Conservation (phyloP, 305 asterid species). For the Rubia balearica region DNA sequence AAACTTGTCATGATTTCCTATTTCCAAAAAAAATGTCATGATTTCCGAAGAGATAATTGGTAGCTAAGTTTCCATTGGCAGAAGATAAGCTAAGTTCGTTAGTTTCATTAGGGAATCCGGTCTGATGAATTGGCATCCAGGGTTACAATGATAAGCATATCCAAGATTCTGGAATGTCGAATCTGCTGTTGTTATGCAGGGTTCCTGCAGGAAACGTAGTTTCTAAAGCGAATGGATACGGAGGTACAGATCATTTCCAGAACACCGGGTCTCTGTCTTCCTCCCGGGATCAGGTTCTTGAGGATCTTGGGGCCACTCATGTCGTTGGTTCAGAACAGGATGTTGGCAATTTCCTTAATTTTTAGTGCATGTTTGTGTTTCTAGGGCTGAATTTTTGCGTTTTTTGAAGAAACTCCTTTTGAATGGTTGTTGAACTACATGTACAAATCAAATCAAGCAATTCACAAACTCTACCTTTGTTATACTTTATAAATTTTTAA, state of each 20-base stretch:
- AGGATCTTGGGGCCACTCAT: not conserved
- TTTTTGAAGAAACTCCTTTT: not conserved
- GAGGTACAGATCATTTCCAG: constrained; percentile 17
- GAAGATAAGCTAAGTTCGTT: constrained; percentile 6
- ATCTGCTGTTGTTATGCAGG: constrained; percentile 31
- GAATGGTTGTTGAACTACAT: not conserved
- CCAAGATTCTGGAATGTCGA: constrained; percentile 24
- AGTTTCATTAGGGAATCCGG: constrained; percentile 9
- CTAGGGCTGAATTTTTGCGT: not conserved
- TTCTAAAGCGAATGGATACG: constrained; percentile 14
- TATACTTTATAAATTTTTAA: too few species aligned
- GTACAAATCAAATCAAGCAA: not conserved
- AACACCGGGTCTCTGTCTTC: not conserved
- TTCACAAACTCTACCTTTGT: not conserved
- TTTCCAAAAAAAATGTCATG: too few species aligned
- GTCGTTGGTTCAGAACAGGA: not conserved
- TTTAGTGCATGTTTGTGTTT: not conserved
- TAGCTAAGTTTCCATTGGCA: not conserved
- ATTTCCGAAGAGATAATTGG: not conserved
- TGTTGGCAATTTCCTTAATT: not conserved
- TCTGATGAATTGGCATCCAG: constrained; percentile 15
- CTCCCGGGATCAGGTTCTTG: not conserved
- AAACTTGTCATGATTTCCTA: constrained; percentile 6
- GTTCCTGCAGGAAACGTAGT: constrained; percentile 4
- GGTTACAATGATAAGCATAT: constrained; percentile 18